Evolutionary conservation across 176 grass and related monocot species (phyloP), one percentile per base, ranked within the genome.

Genomic region (Carex cristatella): DNA sequence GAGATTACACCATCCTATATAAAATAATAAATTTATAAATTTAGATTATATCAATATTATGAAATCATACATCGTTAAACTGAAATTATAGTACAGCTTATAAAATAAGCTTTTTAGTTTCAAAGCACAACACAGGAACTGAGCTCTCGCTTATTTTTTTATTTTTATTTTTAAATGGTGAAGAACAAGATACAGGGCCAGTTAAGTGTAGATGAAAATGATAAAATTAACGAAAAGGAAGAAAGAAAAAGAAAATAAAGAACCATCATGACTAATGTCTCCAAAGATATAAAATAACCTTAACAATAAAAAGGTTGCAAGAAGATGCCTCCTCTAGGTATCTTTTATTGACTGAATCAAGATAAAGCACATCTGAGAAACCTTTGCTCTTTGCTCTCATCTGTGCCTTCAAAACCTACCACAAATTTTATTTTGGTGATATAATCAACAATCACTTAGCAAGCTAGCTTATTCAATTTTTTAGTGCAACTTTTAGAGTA

Each of bases 241-340:
- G 5, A 4, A 40, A 35, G 33, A 35, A 35, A 35, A 35, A 35
- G 33, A 35, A 35, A 35, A 35, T 35, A 5, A 40, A 40, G 4
- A 40, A 40, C 38, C 0, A 40, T 40, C 38, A 37, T 5, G 4
- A 40, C 38, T 5, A 40, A 40, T 40, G 4, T 40, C 38, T 40
- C 4, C 38, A 40, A 40, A 40, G 4, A 40, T 40, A 40, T 40
- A 83, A 78, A 80, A 28, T 83, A 65, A 90, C 88, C 93, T 92
- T 99, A 7, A 95, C 83, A 75, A 95, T 85, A 80, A 99, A 95
- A 28, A 99, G 70, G 88, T 99, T 99, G 88, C 93, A 94, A 7
- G 93, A 94, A 84, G 96, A 94, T 0, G 89, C 93, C 85, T 99
- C 96, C 87, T 99, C 96, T 51, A 99, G 51, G 65, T 99, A 95